Evolutionary conservation across 345 rosid species (phyloP).

Genomic region (Pistacia vera): DNA sequence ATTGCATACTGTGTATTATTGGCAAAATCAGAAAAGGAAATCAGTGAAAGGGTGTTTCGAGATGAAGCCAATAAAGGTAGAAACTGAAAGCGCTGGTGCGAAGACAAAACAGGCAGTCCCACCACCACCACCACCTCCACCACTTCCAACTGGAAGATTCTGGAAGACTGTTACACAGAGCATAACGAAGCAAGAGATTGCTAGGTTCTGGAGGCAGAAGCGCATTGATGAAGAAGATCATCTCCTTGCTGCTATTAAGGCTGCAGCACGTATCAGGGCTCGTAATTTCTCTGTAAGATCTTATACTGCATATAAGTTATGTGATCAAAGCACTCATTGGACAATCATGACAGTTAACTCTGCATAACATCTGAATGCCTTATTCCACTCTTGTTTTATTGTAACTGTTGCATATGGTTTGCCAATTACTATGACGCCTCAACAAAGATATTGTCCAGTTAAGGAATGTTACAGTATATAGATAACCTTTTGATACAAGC

Average conservation of each 20-base stretch:
- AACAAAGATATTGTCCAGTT: neutral
- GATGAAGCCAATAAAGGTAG: conserved; percentile 49
- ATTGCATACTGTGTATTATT: neutral
- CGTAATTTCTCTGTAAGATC: conserved; percentile 65
- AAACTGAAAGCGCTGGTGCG: conserved; percentile 21
- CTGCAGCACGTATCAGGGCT: conserved; percentile 81
- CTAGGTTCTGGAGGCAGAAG: conserved; percentile 79
- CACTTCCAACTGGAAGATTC: conserved; percentile 44
- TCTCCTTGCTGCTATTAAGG: conserved; percentile 87
- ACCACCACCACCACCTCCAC: conserved; percentile 55
- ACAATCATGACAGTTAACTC: neutral
- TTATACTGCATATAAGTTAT: conserved; percentile 8
- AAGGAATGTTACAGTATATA: neutral
- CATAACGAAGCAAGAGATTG: conserved; percentile 78
- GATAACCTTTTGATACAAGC: neutral
- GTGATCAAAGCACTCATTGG: neutral
- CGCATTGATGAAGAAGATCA: conserved; percentile 77
- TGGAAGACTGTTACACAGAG: conserved; percentile 44
- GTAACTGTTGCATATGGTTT: neutral
- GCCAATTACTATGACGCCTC: neutral
- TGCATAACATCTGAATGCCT: neutral
- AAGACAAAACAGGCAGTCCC: conserved; percentile 34
- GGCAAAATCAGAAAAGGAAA: neutral
- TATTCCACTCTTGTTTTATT: neutral
- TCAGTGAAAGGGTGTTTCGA: neutral